A percentile compares a stretch with the other conserved stretches of the same genome.
These are phyloP conservation scores for Aspergillus diversus DNA, from an alignment of 495 filamentous ascomycete genomes.

Conservation along the genomic window DNA sequence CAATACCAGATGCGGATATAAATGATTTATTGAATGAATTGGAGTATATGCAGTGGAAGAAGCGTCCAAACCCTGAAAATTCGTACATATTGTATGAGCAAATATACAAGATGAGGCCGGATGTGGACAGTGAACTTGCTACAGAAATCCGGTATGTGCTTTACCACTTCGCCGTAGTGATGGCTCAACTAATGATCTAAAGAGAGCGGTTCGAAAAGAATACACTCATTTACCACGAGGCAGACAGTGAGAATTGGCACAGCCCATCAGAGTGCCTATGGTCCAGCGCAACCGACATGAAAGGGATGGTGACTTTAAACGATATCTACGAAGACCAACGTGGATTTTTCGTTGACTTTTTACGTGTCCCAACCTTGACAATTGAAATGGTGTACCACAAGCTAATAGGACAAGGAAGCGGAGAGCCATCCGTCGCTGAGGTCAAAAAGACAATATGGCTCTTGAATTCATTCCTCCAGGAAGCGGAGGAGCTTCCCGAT, in stretches of 20 bases:
- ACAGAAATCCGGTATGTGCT: neutral
- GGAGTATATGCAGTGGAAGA: conserved; percentile 3
- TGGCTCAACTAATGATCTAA: neutral
- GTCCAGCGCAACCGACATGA: conserved; percentile 39
- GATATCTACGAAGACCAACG: conserved; percentile 37
- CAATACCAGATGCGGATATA: conserved; percentile 22
- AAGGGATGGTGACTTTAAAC: conserved; percentile 37
- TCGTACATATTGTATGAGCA: conserved; percentile 19
- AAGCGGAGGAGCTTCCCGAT: conserved; percentile 10
- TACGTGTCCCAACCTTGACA: conserved; percentile 37
- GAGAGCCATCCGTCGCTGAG: conserved; percentile 22
- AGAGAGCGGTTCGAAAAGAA: conserved; percentile 26
- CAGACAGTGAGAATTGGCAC: conserved; percentile 32
- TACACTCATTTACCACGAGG: conserved; percentile 31
- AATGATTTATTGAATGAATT: conserved; percentile 28
- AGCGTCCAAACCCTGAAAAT: conserved; percentile 13
- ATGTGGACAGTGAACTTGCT: neutral
- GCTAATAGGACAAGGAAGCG: conserved; percentile 25
- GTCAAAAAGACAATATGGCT: conserved; percentile 40
- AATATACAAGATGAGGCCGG: conserved; percentile 12
- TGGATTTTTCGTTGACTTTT: conserved; percentile 38
- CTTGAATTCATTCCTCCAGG: conserved; percentile 34
- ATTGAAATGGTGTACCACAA: conserved; percentile 39
- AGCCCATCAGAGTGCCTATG: conserved; percentile 41
- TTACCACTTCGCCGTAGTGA: neutral